Conservation (phyloP, 768 basidiomycete species). For the Kwoniella sp. region DNA sequence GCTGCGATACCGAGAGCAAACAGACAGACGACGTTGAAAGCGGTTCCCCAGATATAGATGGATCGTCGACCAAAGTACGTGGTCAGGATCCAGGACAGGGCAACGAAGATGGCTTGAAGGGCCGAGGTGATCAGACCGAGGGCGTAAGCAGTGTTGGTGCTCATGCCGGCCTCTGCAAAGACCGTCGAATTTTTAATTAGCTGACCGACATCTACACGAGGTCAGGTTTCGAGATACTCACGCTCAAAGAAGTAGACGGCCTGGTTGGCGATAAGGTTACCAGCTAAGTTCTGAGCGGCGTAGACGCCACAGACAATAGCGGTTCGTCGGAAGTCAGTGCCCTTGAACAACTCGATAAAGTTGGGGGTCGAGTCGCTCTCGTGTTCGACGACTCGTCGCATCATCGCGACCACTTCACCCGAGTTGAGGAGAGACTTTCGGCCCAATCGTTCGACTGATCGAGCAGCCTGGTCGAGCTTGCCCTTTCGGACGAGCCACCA, state of each 20-base stretch:
- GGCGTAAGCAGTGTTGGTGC: constrained; percentile 35
- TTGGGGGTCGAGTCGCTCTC: constrained; percentile 28
- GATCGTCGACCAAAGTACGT: constrained; percentile 48
- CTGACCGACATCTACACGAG: background rate
- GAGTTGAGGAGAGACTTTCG: constrained; percentile 26
- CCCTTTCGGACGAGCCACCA: constrained; percentile 55
- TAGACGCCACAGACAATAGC: constrained; percentile 46
- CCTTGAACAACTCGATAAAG: constrained; percentile 48
- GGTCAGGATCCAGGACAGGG: constrained; percentile 42
- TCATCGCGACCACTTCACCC: constrained; percentile 49
- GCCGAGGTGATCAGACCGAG: constrained; percentile 49
- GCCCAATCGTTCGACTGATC: constrained; percentile 40
- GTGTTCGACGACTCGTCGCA: constrained; percentile 45
- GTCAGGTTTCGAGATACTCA: constrained; percentile 8
- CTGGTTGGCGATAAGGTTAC: constrained; percentile 44
- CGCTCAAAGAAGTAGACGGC: constrained; percentile 47
- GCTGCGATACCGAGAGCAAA: constrained; percentile 47
- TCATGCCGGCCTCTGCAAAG: constrained; percentile 42
- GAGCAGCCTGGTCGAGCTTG: constrained; percentile 32
- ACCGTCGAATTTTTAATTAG: too few relatives aligned
- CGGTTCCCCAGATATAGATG: constrained; percentile 48
- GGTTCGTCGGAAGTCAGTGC: constrained; percentile 41
- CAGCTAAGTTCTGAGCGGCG: constrained; percentile 48
- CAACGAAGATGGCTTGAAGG: constrained; percentile 38
- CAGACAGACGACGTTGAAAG: constrained; percentile 40